A percentile compares a stretch with the other conserved stretches of the same genome.
Evolutionary conservation across 257 asterid genomes (phyloP).

Genomic region (Solanum habrochaites): DNA sequence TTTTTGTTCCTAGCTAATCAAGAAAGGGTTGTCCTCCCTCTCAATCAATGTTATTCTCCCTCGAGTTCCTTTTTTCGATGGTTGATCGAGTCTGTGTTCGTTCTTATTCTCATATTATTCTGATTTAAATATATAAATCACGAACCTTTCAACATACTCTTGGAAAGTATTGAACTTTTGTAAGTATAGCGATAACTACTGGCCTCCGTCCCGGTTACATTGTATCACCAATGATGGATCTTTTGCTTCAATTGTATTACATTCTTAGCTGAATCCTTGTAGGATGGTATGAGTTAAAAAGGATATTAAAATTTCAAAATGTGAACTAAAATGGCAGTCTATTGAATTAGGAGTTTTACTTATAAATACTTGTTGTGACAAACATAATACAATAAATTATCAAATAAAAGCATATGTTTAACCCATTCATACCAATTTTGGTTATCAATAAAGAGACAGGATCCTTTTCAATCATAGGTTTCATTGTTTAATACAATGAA

Average conservation of each 20-base stretch:
- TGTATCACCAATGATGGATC: background rate
- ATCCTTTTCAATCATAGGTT: too few species aligned
- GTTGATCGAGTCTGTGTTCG: too few species aligned
- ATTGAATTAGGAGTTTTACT: background rate
- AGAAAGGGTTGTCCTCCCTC: too few species aligned
- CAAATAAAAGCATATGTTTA: too few species aligned
- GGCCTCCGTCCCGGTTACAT: background rate
- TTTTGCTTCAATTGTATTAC: background rate
- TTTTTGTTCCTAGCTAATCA: too few species aligned
- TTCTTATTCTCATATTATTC: background rate
- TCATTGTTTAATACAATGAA: too few species aligned
- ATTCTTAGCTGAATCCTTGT: background rate
- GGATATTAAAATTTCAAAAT: background rate
- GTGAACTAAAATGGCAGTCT: background rate
- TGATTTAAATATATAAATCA: background rate
- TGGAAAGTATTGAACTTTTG: background rate
- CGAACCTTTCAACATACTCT: background rate
- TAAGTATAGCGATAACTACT: background rate
- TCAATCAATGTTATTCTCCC: too few species aligned
- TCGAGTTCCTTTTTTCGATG: too few species aligned
- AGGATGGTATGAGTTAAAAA: background rate
- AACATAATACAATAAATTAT: background rate
- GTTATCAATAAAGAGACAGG: too few species aligned
- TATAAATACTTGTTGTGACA: background rate
- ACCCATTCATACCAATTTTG: too few species aligned